A percentile compares a stretch with the other conserved stretches of the same genome.
phyloP scores from a whole-genome alignment of 2,329 filamentous ascomycete genomes.

The Pyrenophora teres region DNA sequence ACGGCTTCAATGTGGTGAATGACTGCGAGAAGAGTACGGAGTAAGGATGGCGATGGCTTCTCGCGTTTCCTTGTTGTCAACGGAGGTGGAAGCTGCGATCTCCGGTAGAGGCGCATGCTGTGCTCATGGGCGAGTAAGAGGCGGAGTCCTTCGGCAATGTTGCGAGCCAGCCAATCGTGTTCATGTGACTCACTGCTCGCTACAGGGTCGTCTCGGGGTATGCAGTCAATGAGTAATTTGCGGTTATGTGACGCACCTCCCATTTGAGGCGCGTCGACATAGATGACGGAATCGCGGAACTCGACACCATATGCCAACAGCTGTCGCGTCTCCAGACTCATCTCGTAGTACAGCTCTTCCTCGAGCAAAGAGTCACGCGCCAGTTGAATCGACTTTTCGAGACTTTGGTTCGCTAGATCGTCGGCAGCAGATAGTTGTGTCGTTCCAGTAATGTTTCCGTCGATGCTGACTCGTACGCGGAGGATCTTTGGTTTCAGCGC shows the following conservation, averaged over 20 bases:
- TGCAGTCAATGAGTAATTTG: slow-evolving; percentile 70
- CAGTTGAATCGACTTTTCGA: slow-evolving; percentile 72
- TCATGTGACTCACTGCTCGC: slow-evolving; percentile 27
- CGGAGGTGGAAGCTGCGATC: slow-evolving; percentile 67
- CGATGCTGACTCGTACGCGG: slow-evolving; percentile 67
- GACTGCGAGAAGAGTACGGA: slow-evolving; percentile 62
- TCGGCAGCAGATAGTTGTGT: slow-evolving; percentile 47
- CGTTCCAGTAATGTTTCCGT: slow-evolving; percentile 63
- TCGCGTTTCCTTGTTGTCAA: slow-evolving; percentile 57
- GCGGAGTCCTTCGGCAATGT: slow-evolving; percentile 69
- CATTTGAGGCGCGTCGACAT: slow-evolving; percentile 32
- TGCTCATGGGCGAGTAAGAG: slow-evolving; percentile 81
- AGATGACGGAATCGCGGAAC: slow-evolving; percentile 57
- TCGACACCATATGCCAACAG: slow-evolving; percentile 73
- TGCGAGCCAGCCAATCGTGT: slow-evolving; percentile 62
- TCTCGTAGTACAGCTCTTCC: slow-evolving; percentile 88
- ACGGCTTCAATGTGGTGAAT: slow-evolving; percentile 55
- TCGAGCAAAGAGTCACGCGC: slow-evolving; percentile 80
- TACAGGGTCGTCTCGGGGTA: slow-evolving; percentile 60
- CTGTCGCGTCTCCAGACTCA: slow-evolving; percentile 78
- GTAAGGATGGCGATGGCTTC: slow-evolving; percentile 59
- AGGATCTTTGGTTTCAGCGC: slow-evolving; percentile 63
- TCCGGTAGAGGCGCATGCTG: slow-evolving; percentile 70
- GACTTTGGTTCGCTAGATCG: slow-evolving; percentile 55
- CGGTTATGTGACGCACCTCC: slow-evolving; percentile 51